Conservation (phyloP, 345 rosid species). For the Zanthoxylum bungeanum region DNA sequence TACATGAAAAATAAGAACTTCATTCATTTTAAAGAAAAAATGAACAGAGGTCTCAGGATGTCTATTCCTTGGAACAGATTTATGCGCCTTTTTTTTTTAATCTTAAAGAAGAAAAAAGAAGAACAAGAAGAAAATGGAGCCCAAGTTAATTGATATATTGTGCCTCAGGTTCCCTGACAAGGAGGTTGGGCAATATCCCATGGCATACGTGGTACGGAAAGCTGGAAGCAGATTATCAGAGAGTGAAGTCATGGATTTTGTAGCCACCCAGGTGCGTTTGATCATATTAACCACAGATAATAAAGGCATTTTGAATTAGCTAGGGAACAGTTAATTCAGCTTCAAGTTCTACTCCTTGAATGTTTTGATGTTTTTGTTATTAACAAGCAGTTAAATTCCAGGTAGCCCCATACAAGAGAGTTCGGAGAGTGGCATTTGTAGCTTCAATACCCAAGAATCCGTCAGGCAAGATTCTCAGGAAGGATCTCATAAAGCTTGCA, state of each 20-base stretch:
- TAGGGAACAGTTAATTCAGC: background rate
- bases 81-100: background rate
- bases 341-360: background rate
- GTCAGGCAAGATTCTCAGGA: slow-evolving; percentile 83
- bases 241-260: slow-evolving; percentile 56
- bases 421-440: slow-evolving; percentile 59
- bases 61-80: background rate
- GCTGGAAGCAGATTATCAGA: slow-evolving; percentile 47
- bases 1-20: too few species aligned
- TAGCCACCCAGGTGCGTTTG: slow-evolving; percentile 50
- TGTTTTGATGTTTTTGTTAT: background rate
- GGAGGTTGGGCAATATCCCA: slow-evolving; percentile 81
- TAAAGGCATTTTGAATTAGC: background rate
- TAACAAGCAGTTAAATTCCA: slow-evolving; percentile 18
- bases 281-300: background rate
- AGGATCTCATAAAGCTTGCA: slow-evolving; percentile 75
- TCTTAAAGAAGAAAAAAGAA: background rate
- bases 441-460: slow-evolving; percentile 68
- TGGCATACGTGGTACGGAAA: slow-evolving; percentile 79
- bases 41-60: background rate
- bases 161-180: slow-evolving; percentile 67
- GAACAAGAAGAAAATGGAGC: background rate
- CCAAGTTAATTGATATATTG: background rate
- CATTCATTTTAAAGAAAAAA: too few species aligned
- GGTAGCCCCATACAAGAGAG: slow-evolving; percentile 86